Base-by-base conservation (phyloP, 129 eudicot genomes). In the Flaveria bidentis region DNA sequence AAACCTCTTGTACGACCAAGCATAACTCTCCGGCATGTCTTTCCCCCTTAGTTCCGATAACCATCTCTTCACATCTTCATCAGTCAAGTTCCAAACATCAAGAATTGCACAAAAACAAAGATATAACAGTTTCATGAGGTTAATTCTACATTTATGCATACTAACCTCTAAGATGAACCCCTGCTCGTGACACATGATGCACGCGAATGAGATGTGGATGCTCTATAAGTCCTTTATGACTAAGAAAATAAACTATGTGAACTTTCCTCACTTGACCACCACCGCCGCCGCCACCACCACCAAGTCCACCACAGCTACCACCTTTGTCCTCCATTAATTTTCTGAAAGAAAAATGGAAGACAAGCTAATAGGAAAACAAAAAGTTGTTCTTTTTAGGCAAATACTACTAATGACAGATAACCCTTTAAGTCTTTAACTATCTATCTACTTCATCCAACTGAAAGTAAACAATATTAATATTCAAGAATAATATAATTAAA, bases 1-100 rank as follows among this genome's bases (percentile, higher is more conserved):
- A 36, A 56, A 91, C 97, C 97, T 91, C 86, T 91, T 91, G 75
- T 89, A 91, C 64, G 97, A 87, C 97, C 97, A 92, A 23, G 97
- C 83, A 53, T 82, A 89, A 30, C 88, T 73, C 61, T 92, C 96
- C 0, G 97, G 97, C 91, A 91, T 88, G 67, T 86, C 91, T 72
- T 83, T 88, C 28, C 97, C 97, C 69, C 97, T 84, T 70, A 91
- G 69, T 53, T 88, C 97, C 16, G 88, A 83, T 36, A 91, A 65
- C 97, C 97, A 91, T 88, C 97, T 82, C 80, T 85, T 85, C 62
- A 85, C 82, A 76, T 85, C 86, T 85, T 78, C 69, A 46, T 41
- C 6, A 52, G 52, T 10, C 73, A 72, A 23, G 11, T 52, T 30
- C 13, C 52, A 69, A 26, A 46, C 26, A 70, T 22, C 68, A 66